Conservation (phyloP, 176 grass and related monocot species). For the Musa itinerans region DNA sequence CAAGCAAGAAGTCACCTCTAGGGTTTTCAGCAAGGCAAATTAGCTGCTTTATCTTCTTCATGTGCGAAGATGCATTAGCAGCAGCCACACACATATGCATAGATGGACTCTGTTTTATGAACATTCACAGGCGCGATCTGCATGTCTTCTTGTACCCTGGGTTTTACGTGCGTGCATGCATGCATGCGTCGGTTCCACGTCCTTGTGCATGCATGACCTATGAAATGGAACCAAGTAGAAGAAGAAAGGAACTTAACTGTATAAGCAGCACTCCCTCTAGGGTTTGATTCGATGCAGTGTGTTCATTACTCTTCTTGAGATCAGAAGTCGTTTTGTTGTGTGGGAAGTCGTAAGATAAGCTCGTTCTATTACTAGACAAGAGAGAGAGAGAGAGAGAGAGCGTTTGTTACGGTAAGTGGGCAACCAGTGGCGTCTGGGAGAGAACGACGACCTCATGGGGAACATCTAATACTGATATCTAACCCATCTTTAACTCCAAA, state of each 20-base stretch:
- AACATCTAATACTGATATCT: not conserved
- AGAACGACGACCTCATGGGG: conserved; percentile 7
- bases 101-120: not conserved
- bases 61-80: too few species aligned
- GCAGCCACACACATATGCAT: too few species aligned
- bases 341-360: too few species aligned
- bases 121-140: not conserved
- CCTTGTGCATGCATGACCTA: not conserved
- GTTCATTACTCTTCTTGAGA: not conserved
- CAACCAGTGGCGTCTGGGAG: not conserved
- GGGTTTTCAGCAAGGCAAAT: not conserved
- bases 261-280: too few species aligned
- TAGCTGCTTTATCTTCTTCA: too few species aligned
- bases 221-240: too few species aligned
- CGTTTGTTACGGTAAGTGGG: not conserved
- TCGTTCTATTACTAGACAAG: not conserved
- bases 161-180: conserved; percentile 6
- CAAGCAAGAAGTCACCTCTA: not conserved
- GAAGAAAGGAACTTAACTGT: too few species aligned
- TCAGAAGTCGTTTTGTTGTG: too few species aligned
- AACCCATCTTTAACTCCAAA: too few species aligned
- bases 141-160: too few species aligned
- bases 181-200: not conserved
- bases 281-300: not conserved
- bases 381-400: too few species aligned